These are phyloP conservation scores for Carex myosuroides DNA, from an alignment of 176 grass and related monocot species.

Conservation along the genomic window DNA sequence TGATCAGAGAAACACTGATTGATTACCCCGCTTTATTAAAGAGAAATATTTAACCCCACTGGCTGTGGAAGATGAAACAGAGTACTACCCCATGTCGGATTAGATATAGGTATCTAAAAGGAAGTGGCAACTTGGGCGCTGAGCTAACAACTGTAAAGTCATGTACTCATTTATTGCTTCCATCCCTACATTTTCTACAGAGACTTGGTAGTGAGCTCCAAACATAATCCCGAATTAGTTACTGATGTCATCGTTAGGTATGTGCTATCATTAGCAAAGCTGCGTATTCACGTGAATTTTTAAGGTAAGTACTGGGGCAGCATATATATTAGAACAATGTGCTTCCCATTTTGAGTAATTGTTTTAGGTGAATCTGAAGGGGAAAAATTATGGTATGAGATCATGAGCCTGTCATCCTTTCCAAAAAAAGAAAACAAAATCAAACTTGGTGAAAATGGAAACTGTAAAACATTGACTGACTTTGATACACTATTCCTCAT, in stretches of 20 bases:
- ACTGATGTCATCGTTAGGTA: not conserved
- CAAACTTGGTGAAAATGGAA: not conserved
- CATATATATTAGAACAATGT: not conserved
- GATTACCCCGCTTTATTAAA: not conserved
- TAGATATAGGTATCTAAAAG: constrained; percentile 28
- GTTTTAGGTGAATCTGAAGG: not conserved
- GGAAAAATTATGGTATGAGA: not conserved
- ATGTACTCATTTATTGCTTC: constrained; percentile 54
- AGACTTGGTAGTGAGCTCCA: constrained; percentile 19
- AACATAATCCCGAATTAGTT: constrained; percentile 14
- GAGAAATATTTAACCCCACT: constrained; percentile 26
- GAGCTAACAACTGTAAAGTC: constrained; percentile 69
- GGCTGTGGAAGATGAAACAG: constrained; percentile 25
- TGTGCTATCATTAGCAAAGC: not conserved
- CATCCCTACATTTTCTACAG: constrained; percentile 34
- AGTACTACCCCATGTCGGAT: constrained; percentile 33
- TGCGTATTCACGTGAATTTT: not conserved
- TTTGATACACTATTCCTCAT: constrained; percentile 26
- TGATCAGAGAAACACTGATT: constrained; percentile 15
- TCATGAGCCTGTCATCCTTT: not conserved
- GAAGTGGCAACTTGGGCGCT: constrained; percentile 36
- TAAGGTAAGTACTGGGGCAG: too few relatives aligned
- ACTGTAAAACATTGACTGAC: not conserved
- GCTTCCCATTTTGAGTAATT: not conserved
- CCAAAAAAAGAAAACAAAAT: not conserved